Evolutionary conservation across 805 yeast species (phyloP).

Genomic region (Grigorovia transvaalensis): DNA sequence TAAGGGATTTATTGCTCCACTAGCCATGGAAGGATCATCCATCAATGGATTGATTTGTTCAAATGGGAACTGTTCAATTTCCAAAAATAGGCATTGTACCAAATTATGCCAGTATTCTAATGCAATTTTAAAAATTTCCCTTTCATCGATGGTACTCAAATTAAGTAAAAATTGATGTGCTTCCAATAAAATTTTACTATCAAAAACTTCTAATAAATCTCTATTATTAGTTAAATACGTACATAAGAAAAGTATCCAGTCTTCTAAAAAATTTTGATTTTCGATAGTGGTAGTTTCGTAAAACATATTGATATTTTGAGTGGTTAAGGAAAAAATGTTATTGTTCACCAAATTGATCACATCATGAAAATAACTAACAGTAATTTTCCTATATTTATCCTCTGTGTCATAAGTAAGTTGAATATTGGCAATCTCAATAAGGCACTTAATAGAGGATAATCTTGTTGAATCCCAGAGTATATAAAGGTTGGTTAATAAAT

Average conservation of each 20-base stretch:
- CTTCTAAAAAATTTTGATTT: constrained; percentile 89
- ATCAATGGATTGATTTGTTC: constrained; percentile 35
- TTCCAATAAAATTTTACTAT: constrained; percentile 47
- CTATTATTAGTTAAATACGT: constrained; percentile 72
- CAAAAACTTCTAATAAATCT: constrained; percentile 44
- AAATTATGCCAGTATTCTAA: constrained; percentile 87
- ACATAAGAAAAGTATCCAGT: constrained; percentile 83
- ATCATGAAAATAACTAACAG: constrained; percentile 54
- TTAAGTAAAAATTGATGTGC: constrained; percentile 73
- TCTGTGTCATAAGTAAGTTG: constrained; percentile 40
- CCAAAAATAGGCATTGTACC: constrained; percentile 68
- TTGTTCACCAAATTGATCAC: constrained; percentile 55
- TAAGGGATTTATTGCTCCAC: constrained; percentile 82
- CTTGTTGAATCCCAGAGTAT: constrained; percentile 67
- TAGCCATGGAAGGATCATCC: constrained; percentile 31
- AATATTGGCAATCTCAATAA: constrained; percentile 76
- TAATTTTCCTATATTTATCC: constrained; percentile 28
- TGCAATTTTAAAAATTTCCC: constrained; percentile 89
- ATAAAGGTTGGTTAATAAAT: constrained; percentile 59
- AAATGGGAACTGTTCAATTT: constrained; percentile 69
- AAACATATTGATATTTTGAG: constrained; percentile 54
- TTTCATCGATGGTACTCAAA: constrained; percentile 78
- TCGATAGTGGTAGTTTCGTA: constrained; percentile 62
- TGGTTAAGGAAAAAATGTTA: constrained; percentile 49
- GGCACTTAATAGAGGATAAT: constrained; percentile 72